phyloP scores from a whole-genome alignment of 257 asterid species.

The Fraxinus anomala region DNA sequence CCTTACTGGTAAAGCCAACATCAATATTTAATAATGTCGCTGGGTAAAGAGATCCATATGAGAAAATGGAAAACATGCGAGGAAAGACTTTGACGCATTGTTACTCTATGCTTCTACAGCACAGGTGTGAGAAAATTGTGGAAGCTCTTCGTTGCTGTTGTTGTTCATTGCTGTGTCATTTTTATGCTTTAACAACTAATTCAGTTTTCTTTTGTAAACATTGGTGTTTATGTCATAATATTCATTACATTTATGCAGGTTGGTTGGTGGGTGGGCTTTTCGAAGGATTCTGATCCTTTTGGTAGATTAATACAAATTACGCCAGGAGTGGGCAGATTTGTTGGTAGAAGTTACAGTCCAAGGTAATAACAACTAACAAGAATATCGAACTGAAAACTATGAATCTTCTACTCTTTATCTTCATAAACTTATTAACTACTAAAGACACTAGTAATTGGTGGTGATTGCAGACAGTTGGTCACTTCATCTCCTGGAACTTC shows the following conservation, averaged over 20 bases:
- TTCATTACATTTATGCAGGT: slow-evolving; percentile 50
- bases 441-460: slow-evolving; percentile 23
- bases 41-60: no score
- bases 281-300: slow-evolving; percentile 89
- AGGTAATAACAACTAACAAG: slow-evolving; percentile 46
- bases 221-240: slow-evolving; percentile 19
- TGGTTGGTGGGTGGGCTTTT: slow-evolving; percentile 99
- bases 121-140: slow-evolving; percentile 1
- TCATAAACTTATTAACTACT: slow-evolving; percentile 15
- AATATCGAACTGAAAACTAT: not conserved
- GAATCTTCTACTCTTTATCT: not conserved
- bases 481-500: slow-evolving; percentile 94
- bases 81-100: not conserved
- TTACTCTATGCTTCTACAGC: not conserved
- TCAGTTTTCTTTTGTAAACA: not conserved
- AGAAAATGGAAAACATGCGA: no score
- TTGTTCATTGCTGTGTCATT: slow-evolving; percentile 15
- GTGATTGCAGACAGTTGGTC: slow-evolving; percentile 73
- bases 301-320: slow-evolving; percentile 83
- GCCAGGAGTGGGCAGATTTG: slow-evolving; percentile 85
- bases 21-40: not conserved
- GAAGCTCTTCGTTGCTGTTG: slow-evolving; percentile 23
- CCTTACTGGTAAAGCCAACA: not conserved
- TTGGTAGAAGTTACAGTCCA: slow-evolving; percentile 92
- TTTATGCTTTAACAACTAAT: not conserved